These are phyloP conservation scores for Olyra latifolia DNA, from an alignment of 176 grass and related monocot species.

Conservation along the genomic window DNA sequence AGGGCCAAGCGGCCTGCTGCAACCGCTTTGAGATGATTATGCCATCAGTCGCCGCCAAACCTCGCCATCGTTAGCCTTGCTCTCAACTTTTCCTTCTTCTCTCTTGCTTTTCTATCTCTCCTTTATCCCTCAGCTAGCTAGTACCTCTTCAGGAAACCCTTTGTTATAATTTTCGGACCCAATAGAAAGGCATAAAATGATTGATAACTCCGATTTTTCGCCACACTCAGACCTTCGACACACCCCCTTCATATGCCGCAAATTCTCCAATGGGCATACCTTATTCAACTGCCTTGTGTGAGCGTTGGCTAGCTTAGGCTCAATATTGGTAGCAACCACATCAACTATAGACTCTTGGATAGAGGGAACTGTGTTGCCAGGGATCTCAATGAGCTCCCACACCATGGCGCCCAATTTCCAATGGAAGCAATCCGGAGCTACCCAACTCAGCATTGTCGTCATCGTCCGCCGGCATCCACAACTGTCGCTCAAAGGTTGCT, in stretches of 20 bases:
- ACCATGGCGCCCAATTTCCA: constrained; percentile 3
- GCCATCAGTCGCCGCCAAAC: too few species aligned
- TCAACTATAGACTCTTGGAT: constrained; percentile 38
- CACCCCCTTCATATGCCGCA: constrained; percentile 51
- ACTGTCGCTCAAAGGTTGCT: too few species aligned
- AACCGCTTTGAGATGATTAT: too few species aligned
- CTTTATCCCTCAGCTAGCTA: too few species aligned
- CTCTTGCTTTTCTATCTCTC: too few species aligned
- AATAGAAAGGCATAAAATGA: constrained; percentile 70
- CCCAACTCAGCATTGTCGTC: too few species aligned
- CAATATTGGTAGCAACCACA: constrained; percentile 42
- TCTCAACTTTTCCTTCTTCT: too few species aligned
- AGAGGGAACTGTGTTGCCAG: constrained; percentile 12
- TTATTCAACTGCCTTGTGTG: constrained; percentile 55
- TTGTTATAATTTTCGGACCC: constrained; percentile 47
- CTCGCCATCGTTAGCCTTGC: too few species aligned
- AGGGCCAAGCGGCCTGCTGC: too few species aligned
- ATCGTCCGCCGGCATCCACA: too few species aligned
- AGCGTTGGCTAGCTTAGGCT: constrained; percentile 33
- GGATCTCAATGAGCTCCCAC: constrained; percentile 36
- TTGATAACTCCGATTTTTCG: constrained; percentile 68
- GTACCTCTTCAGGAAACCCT: constrained; percentile 49
- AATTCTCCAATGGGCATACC: constrained; percentile 46
- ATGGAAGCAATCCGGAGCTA: too few species aligned
- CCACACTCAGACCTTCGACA: constrained; percentile 9